phyloP scores from a whole-genome alignment of 495 filamentous ascomycete species.

The Staphylotrichum longicolle region DNA sequence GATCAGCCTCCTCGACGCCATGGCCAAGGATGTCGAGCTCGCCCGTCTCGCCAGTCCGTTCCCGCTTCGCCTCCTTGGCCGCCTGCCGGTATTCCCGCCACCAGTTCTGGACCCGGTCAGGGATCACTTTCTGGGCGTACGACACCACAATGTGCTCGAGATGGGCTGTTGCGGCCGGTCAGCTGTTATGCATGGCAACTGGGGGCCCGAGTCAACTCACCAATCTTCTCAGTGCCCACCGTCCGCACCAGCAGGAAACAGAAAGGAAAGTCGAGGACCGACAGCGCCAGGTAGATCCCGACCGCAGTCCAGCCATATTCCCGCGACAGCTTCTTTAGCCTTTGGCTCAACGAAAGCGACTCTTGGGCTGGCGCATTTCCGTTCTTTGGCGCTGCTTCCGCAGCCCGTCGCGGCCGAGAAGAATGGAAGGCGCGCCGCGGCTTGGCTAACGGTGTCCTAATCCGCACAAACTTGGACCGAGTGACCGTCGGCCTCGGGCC shows the following conservation, averaged over 20 bases:
- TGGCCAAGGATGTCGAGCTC: conserved; percentile 44
- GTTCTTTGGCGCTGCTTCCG: conserved; percentile 2
- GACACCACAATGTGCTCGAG: conserved; percentile 52
- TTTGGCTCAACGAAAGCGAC: conserved; percentile 59
- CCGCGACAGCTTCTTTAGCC: conserved; percentile 76
- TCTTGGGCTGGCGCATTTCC: conserved; percentile 28
- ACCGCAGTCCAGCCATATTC: conserved; percentile 95
- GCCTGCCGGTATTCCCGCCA: conserved; percentile 44
- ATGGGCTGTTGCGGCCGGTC: conserved; percentile 36
- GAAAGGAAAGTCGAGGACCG: conserved; percentile 88
- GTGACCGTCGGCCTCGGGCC: conserved; percentile 9
- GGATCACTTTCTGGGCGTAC: conserved; percentile 48
- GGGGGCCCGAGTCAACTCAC: conserved; percentile 35
- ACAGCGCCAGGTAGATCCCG: conserved; percentile 83
- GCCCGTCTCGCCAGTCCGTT: conserved; percentile 29
- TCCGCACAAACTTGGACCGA: conserved; percentile 2
- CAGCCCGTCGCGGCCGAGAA: conserved; percentile 22
- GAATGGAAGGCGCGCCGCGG: conserved; percentile 31
- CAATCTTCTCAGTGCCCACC: conserved; percentile 82
- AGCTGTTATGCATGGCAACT: not conserved
- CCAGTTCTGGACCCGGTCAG: conserved; percentile 45
- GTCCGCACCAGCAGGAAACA: conserved; percentile 83
- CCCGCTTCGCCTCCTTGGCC: conserved; percentile 35
- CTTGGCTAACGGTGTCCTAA: conserved; percentile 15
- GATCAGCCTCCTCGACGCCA: conserved; percentile 53